These are phyloP conservation scores for Melampsora americana DNA, from an alignment of 1,284 basidiomycete species.

Conservation along the genomic window DNA sequence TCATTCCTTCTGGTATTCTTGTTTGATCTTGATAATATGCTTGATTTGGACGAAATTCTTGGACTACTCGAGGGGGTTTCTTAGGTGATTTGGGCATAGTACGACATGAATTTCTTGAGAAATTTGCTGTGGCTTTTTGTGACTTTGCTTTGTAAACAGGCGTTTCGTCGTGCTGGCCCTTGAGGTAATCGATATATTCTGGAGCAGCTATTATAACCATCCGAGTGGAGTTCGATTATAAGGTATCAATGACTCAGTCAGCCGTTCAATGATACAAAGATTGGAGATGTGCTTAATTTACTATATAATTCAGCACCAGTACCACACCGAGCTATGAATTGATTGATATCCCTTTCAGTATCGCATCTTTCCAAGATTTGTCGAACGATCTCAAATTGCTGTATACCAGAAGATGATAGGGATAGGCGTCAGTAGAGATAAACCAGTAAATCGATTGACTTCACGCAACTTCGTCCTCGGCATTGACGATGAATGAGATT, in stretches of 20 bases:
- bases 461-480: constrained; percentile 78
- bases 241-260: background rate
- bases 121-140: constrained; percentile 13
- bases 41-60: no score
- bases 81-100: no score
- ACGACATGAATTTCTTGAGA: constrained; percentile 35
- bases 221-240: no score
- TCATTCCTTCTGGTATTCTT: no score
- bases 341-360: constrained; percentile 23
- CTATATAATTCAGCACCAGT: constrained; percentile 32
- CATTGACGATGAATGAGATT: constrained; percentile 88
- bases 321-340: constrained; percentile 31
- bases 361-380: constrained; percentile 33
- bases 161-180: constrained; percentile 23
- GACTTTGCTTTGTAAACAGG: constrained; percentile 13
- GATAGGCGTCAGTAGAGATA: background rate
- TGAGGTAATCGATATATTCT: constrained; percentile 35
- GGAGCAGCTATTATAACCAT: constrained; percentile 11
- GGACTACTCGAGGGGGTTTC: no score
- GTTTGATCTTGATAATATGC: no score
- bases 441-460: background rate
- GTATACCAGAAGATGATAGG: constrained; percentile 7
- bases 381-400: constrained; percentile 35
- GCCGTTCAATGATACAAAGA: background rate
- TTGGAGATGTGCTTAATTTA: background rate